Conservation (phyloP, 768 basidiomycete genomes). For the Podaxis mareebaensis region DNA sequence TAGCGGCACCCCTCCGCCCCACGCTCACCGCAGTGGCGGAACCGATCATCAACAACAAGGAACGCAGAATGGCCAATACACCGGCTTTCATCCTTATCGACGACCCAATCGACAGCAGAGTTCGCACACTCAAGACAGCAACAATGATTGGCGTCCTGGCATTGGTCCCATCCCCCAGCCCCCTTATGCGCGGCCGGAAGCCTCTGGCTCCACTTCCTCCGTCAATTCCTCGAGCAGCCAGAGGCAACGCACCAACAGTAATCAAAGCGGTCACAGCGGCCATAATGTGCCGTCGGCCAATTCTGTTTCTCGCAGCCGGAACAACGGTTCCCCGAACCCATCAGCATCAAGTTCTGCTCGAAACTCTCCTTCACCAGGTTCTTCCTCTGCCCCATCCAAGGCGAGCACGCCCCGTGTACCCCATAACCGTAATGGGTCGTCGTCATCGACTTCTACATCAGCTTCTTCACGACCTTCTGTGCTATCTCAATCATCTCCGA, state of each 20-base stretch:
- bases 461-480: constrained; percentile 29
- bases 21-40: constrained; percentile 44
- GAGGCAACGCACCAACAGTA: constrained; percentile 71
- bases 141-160: constrained; percentile 50
- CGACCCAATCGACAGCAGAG: constrained; percentile 55
- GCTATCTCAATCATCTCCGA: constrained; percentile 26
- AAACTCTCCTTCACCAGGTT: constrained; percentile 28
- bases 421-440: constrained; percentile 43
- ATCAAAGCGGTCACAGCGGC: constrained; percentile 57
- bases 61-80: constrained; percentile 39
- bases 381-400: constrained; percentile 23
- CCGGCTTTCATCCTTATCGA: constrained; percentile 82
- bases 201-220: constrained; percentile 77
- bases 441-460: constrained; percentile 46
- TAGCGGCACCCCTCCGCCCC: constrained; percentile 69
- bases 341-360: constrained; percentile 28
- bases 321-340: constrained; percentile 30
- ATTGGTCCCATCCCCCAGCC: constrained; percentile 55
- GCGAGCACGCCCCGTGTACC: constrained; percentile 37
- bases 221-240: constrained; percentile 65
- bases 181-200: constrained; percentile 79
- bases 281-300: constrained; percentile 35
- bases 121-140: constrained; percentile 29
- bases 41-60: constrained; percentile 43
- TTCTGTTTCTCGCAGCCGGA: constrained; percentile 38